Evolutionary conservation across 148 eudicot genomes (phyloP).

Genomic region (Camellia japonica): DNA sequence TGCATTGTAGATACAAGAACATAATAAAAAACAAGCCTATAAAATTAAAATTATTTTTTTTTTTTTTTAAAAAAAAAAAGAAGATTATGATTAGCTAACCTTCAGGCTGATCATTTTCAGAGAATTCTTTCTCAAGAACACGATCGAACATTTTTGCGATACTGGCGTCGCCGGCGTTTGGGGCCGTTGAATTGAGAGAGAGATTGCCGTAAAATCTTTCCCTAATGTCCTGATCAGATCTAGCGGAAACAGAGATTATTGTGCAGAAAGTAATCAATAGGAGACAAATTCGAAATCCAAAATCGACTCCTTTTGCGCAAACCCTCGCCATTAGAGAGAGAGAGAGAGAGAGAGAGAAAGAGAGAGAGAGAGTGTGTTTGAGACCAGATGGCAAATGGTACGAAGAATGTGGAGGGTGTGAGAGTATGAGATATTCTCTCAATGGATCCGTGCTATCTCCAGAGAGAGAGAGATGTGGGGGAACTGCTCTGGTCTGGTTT

Average conservation of each 20-base stretch:
- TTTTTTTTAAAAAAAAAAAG: neutral
- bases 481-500: neutral
- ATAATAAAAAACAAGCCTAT: too few species aligned
- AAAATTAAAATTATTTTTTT: too few species aligned
- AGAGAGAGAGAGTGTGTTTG: neutral
- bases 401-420: neutral
- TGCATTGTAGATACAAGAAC: neutral
- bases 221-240: conserved; percentile 78
- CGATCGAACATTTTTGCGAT: conserved; percentile 90
- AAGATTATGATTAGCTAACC: conserved; percentile 30
- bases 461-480: neutral
- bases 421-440: neutral
- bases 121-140: conserved; percentile 79
- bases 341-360: neutral
- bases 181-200: conserved; percentile 56
- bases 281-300: conserved; percentile 25
- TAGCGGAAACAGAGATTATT: conserved; percentile 34
- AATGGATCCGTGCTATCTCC: neutral
- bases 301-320: conserved; percentile 2
- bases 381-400: neutral
- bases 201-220: conserved; percentile 77
- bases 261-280: conserved; percentile 22
- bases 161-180: conserved; percentile 51
- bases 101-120: conserved; percentile 88
- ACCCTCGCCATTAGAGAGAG: conserved; percentile 22